Base-by-base conservation (phyloP, 371 early-diverging fungal species). In the Capniomyces stellatus region DNA sequence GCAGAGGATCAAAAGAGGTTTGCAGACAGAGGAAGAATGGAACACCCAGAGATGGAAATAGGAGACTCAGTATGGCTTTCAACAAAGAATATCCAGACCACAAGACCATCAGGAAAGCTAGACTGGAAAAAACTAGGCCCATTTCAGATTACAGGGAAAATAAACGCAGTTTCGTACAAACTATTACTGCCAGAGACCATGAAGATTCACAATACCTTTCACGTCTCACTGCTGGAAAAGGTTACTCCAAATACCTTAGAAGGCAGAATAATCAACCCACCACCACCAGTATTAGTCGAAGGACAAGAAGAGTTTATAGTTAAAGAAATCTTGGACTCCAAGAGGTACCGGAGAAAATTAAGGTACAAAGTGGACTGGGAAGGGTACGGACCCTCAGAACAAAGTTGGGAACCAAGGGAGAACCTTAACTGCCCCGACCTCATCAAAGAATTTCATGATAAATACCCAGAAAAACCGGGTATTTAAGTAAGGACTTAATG, bases 1-100 rank as follows among this genome's bases (percentile, higher is more conserved):
- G 54, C 41, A n/a, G 18, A 25, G 12, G 46, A 4, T n/a, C 27
- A 44, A 51, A 30, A 51, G n/a, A 4, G 21, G 29, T 23, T 23
- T 4, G 30, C 30, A 4, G 40, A 51, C 22, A 51, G 8, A 4
- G 29, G 46, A 12, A 21, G 46, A 21, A 30, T 8, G 29, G 4
- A 40, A 8, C 51, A 23, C 8, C 40, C 46, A 4, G n/a, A 51
- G 18, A 21, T 51, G 4, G n/a, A 51, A 51, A 10, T 51, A 4
- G 51, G 51, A 40, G 51, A 51, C 8, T 22, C 22, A 51, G 51
- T 21, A 51, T 51, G 51, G 51, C 51, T 51, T 21, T 4, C 29
- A 8, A 3, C 27, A 30, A 51, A 51, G 28, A 51, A 40, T 46
- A 51, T 51, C 4, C 4, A 51, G 12, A 51, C 51, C 12, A 51